These are phyloP conservation scores for Rhodotorula mucilaginosa DNA, from an alignment of 1,284 basidiomycete genomes.

Conservation along the genomic window DNA sequence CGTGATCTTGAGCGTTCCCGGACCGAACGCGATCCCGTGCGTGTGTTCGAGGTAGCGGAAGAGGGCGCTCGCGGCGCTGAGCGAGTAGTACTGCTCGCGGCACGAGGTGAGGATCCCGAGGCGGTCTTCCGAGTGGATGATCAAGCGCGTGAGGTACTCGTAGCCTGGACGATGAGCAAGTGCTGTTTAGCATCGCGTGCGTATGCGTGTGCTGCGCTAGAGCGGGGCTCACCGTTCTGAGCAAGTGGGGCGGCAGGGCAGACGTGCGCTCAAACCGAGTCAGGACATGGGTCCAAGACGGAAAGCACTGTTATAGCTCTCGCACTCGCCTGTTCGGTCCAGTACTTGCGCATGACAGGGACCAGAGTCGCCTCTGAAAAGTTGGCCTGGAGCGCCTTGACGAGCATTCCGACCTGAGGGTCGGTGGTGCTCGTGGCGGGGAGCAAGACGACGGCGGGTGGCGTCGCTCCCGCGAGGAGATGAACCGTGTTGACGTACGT, in stretches of 20 bases:
- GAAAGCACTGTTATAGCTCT: no score
- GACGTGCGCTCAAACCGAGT: no score
- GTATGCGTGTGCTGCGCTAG: no score
- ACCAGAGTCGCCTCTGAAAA: constrained; percentile 10
- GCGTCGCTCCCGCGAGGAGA: constrained; percentile 69
- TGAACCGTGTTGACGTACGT: constrained; percentile 82
- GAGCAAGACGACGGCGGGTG: constrained; percentile 68
- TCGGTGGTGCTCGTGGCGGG: constrained; percentile 55
- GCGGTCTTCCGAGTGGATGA: constrained; percentile 38
- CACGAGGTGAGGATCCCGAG: constrained; percentile 16
- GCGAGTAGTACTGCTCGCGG: constrained; percentile 58
- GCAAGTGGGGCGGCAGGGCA: no score
- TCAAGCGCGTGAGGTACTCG: constrained; percentile 38
- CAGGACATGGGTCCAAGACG: no score
- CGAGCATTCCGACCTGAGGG: constrained; percentile 18
- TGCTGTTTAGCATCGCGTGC: no score
- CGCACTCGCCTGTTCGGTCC: constrained; percentile 35
- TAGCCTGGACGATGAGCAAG: constrained; percentile 27
- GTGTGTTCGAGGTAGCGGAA: constrained; percentile 73
- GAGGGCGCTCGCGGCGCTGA: constrained; percentile 77
- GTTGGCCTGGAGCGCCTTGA: constrained; percentile 9
- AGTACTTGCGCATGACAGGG: constrained; percentile 27
- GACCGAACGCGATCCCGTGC: constrained; percentile 66
- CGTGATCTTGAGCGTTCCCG: constrained; percentile 70
- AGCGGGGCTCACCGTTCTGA: no score